phyloP scores from a whole-genome alignment of 306 rosid species.

The Argentina anserina region DNA sequence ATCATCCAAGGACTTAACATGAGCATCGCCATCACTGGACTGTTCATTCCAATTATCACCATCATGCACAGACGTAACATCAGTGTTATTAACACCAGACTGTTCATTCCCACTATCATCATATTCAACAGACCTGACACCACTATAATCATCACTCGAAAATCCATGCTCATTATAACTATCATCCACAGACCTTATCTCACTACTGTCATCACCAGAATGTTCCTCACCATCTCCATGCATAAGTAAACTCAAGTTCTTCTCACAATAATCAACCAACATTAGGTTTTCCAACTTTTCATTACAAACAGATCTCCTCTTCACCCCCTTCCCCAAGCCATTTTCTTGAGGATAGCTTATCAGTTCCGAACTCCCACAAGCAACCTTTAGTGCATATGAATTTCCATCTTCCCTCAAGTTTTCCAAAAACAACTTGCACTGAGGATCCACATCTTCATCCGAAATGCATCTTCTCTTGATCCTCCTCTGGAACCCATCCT shows the following conservation, averaged over 20 bases:
- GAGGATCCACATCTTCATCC: slow-evolving; percentile 23
- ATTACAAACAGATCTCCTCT: not conserved
- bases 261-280: slow-evolving; percentile 11
- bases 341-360: not conserved
- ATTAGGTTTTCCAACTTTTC: not conserved
- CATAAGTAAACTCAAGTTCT: not conserved
- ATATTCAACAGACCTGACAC: not conserved
- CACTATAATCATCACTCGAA: not conserved
- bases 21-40: not conserved
- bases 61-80: not conserved
- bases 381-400: not conserved
- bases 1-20: not conserved
- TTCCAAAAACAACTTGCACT: slow-evolving; percentile 30
- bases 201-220: slow-evolving; percentile 9
- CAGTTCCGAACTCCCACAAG: not conserved
- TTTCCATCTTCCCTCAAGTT: slow-evolving; percentile 24
- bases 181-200: not conserved
- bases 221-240: not conserved
- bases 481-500: not conserved
- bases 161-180: not conserved
- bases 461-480: not conserved
- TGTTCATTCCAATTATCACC: not conserved
- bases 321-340: not conserved
- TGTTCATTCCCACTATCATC: not conserved
- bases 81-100: not conserved